Conservation (phyloP, 805 yeast genomes). For the Candida stauntonica region DNA sequence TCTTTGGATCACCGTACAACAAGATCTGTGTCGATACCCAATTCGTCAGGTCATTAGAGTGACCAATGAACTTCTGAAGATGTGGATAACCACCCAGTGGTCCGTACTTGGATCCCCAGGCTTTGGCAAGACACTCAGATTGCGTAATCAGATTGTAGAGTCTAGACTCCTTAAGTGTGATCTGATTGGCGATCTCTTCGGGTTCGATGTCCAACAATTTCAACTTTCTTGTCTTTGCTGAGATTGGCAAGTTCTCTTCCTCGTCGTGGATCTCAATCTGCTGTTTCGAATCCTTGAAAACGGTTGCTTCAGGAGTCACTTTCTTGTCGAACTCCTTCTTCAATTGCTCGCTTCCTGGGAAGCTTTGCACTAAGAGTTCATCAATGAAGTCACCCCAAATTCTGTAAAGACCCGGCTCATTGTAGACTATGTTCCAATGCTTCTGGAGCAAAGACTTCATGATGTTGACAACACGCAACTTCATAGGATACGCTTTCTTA, state of each 20-base stretch:
- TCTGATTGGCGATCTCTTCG: conserved; percentile 74
- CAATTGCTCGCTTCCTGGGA: conserved; percentile 41
- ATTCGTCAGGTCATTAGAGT: conserved; percentile 78
- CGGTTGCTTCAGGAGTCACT: conserved; percentile 15
- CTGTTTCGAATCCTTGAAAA: conserved; percentile 2
- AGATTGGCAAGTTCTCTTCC: conserved; percentile 6
- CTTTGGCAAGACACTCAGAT: conserved; percentile 70
- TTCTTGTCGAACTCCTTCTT: conserved; percentile 35
- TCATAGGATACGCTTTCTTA: conserved; percentile 62
- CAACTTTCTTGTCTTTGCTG: conserved; percentile 32
- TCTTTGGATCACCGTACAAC: conserved; percentile 53
- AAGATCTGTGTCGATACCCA: conserved; percentile 77
- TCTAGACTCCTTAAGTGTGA: conserved; percentile 73
- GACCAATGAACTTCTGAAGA: conserved; percentile 60
- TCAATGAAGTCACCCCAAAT: conserved; percentile 37
- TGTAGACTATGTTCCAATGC: conserved; percentile 65
- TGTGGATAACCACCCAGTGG: conserved; percentile 45
- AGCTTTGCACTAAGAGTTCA: conserved; percentile 35
- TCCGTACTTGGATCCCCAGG: conserved; percentile 71
- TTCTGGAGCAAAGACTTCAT: conserved; percentile 63
- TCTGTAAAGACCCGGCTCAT: conserved; percentile 38
- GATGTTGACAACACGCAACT: conserved; percentile 59
- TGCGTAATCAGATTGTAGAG: conserved; percentile 64
- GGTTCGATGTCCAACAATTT: conserved; percentile 67
- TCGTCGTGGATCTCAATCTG: conserved; percentile 3